A percentile compares a stretch with the other conserved stretches of the same genome.
Conservation (phyloP, 176 grass and related monocot genomes). For the Juncus effusus region DNA sequence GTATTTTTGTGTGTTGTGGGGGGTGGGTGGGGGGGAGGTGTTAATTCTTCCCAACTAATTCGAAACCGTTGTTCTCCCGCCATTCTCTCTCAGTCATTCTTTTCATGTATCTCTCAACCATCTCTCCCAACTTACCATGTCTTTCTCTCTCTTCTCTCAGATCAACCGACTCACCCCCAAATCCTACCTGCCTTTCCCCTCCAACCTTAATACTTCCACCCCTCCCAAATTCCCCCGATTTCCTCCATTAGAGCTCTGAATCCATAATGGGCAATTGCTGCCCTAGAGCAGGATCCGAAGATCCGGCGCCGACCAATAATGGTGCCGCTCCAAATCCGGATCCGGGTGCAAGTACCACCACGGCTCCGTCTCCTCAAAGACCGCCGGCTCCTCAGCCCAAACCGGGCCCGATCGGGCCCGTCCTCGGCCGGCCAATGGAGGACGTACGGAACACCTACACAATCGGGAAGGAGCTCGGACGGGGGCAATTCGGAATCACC, state of each 20-base stretch:
- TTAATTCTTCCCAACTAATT: too few relatives aligned
- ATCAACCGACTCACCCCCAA: too few relatives aligned
- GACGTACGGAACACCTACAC: constrained; percentile 67
- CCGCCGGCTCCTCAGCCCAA: constrained; percentile 28
- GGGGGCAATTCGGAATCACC: constrained; percentile 89
- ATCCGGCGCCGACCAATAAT: constrained; percentile 18
- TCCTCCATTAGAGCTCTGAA: constrained; percentile 13
- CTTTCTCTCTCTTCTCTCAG: too few relatives aligned
- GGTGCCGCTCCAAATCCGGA: constrained; percentile 35
- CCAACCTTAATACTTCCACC: constrained; percentile 35
- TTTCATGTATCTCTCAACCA: constrained; percentile 21
- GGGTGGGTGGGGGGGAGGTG: too few relatives aligned
- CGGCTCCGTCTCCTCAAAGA: constrained; percentile 33
- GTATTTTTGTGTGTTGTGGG: too few relatives aligned
- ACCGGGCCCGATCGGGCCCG: constrained; percentile 48
- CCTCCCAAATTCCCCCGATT: constrained; percentile 21
- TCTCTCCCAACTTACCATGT: constrained; percentile 21
- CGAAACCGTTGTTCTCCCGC: constrained; percentile 37
- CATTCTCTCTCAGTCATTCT: constrained; percentile 58
- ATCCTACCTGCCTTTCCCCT: neutral
- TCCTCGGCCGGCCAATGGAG: constrained; percentile 81
- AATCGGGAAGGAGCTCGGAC: constrained; percentile 82
- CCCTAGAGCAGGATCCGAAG: constrained; percentile 48
- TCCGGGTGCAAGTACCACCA: neutral
- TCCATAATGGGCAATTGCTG: constrained; percentile 79